phyloP scores from a whole-genome alignment of 192 early-diverging fungal species.

The Coemansia sp. region DNA sequence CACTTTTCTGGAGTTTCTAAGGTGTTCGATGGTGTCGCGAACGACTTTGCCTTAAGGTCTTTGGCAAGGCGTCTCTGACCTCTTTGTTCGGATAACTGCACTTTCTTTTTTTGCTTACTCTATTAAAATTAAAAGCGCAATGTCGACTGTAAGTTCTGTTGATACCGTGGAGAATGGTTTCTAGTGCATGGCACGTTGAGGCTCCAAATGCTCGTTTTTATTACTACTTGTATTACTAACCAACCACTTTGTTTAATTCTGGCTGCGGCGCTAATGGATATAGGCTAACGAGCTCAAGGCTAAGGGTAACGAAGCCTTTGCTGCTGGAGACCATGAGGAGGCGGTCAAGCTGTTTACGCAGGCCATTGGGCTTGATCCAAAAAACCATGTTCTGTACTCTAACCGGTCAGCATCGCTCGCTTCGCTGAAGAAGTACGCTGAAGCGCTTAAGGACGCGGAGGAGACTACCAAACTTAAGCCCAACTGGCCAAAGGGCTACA shows the following conservation, averaged over 20 bases:
- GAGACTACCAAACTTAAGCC: slow-evolving; percentile 81
- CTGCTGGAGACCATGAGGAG: slow-evolving; percentile 69
- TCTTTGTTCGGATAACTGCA: neutral
- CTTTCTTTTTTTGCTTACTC: slow-evolving; percentile 1
- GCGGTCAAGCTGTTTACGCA: slow-evolving; percentile 79
- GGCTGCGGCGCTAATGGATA: no score
- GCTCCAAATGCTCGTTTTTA: no score
- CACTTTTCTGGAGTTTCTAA: slow-evolving; percentile 12
- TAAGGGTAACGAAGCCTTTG: slow-evolving; percentile 83
- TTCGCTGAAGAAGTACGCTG: slow-evolving; percentile 71
- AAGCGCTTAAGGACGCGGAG: slow-evolving; percentile 80
- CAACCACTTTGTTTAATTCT: neutral
- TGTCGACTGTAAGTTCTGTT: slow-evolving; percentile 29
- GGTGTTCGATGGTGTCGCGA: no score
- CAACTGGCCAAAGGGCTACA: slow-evolving; percentile 89
- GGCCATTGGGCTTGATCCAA: slow-evolving; percentile 81
- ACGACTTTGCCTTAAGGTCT: no score
- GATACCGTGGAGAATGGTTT: no score
- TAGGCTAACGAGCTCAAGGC: slow-evolving; percentile 74
- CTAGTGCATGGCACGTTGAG: no score
- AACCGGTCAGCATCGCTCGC: slow-evolving; percentile 88
- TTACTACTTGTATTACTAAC: no score
- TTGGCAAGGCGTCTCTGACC: no score
- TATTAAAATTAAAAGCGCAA: slow-evolving; percentile 4
- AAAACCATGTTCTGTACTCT: slow-evolving; percentile 90